A percentile compares a stretch with the other conserved stretches of the same genome.
phyloP scores from a whole-genome alignment of 345 rosid genomes.

The Leavenworthia alabamica region DNA sequence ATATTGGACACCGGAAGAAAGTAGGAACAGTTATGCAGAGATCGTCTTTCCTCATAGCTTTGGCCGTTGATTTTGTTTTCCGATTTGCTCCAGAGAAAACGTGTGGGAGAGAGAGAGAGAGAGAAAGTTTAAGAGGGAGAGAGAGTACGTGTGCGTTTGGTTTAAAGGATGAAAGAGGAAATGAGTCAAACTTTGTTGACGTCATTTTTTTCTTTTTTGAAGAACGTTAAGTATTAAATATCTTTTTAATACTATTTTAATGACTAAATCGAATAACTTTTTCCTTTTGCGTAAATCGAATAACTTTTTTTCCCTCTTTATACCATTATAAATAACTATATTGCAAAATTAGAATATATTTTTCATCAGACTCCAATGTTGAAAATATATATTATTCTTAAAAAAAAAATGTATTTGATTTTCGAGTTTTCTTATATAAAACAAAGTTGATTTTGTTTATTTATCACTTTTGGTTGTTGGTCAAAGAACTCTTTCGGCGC shows the following conservation, averaged over 20 bases:
- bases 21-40: slow-evolving; percentile 61
- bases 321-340: slow-evolving; percentile 12
- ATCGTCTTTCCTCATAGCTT: slow-evolving; percentile 55
- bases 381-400: slow-evolving; percentile 5
- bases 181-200: slow-evolving; percentile 62
- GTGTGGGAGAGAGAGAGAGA: slow-evolving; percentile 17
- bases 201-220: slow-evolving; percentile 33
- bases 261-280: slow-evolving; percentile 24
- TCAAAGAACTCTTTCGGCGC: slow-evolving; percentile 32
- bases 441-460: not conserved
- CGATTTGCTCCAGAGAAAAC: slow-evolving; percentile 27
- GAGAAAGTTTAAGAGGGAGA: slow-evolving; percentile 24
- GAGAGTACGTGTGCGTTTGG: slow-evolving; percentile 35
- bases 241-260: slow-evolving; percentile 9
- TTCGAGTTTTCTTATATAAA: not conserved
- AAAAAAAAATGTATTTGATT: not conserved
- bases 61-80: slow-evolving; percentile 10
- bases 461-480: slow-evolving; percentile 17
- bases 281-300: slow-evolving; percentile 18
- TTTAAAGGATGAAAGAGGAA: slow-evolving; percentile 43
- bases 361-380: slow-evolving; percentile 15
- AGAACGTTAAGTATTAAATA: slow-evolving; percentile 15
- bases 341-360: slow-evolving; percentile 16
- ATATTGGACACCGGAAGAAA: slow-evolving; percentile 82
- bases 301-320: slow-evolving; percentile 12